These are phyloP conservation scores for Tolypocladium sp. DNA, from an alignment of 2,329 filamentous ascomycete genomes.

Conservation along the genomic window DNA sequence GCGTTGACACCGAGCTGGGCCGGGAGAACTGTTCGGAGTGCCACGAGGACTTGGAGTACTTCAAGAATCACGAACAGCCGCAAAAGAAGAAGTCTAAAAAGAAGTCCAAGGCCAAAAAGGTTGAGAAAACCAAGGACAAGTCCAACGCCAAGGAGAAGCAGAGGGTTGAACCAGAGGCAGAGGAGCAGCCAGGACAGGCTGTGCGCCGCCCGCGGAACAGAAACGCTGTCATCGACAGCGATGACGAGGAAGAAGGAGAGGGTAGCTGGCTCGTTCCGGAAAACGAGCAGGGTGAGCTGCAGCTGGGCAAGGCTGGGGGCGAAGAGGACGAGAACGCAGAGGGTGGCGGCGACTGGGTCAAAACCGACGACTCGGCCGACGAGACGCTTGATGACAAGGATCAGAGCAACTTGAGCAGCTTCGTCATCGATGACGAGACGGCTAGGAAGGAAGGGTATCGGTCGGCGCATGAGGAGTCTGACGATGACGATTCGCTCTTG, in stretches of 20 bases:
- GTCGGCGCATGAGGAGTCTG: conserved; percentile 13
- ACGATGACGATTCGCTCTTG: conserved; percentile 22
- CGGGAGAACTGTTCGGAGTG: conserved; percentile 62
- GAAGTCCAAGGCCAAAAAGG: conserved; percentile 4
- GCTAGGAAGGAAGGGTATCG: conserved; percentile 21
- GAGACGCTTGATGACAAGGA: conserved; percentile 46
- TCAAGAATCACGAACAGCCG: conserved; percentile 37
- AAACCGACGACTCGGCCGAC: conserved; percentile 56
- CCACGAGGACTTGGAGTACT: conserved; percentile 60
- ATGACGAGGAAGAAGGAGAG: conserved; percentile 60
- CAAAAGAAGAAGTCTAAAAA: conserved; percentile 22
- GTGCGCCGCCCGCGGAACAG: conserved; percentile 36
- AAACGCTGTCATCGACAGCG: conserved; percentile 55
- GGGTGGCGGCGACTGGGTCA: conserved; percentile 72
- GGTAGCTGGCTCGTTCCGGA: conserved; percentile 75
- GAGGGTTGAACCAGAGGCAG: conserved; percentile 7
- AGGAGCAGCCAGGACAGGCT: conserved; percentile 9
- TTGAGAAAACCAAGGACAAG: conserved; percentile 7
- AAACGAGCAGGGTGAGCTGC: conserved; percentile 48
- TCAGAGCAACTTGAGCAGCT: conserved; percentile 44
- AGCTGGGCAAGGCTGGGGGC: conserved; percentile 71
- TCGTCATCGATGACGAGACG: conserved; percentile 43
- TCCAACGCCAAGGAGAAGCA: conserved; percentile 8
- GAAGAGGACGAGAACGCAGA: conserved; percentile 83
- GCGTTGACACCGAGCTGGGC: conserved; percentile 30